Conservation (phyloP, 2,329 filamentous ascomycete genomes). For the Colletotrichum sp. region DNA sequence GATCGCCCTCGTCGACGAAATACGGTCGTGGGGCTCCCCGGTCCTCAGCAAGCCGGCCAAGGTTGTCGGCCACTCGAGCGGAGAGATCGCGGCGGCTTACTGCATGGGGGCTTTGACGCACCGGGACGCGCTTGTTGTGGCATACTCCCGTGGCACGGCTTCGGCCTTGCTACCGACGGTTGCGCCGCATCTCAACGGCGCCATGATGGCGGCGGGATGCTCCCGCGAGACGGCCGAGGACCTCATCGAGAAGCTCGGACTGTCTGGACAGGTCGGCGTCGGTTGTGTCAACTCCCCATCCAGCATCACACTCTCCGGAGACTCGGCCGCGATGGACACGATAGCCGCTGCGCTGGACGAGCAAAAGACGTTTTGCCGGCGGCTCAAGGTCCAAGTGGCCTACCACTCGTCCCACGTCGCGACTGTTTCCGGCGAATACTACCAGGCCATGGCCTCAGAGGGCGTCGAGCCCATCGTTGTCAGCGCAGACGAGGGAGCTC, state of each 20-base stretch:
- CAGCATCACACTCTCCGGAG: slow-evolving; percentile 26
- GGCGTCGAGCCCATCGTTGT: not conserved
- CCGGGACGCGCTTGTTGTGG: not conserved
- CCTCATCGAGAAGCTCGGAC: not conserved
- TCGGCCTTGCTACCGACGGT: not conserved
- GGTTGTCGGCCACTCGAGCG: slow-evolving; percentile 41
- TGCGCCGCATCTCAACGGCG: not conserved
- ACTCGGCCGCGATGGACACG: slow-evolving; percentile 11
- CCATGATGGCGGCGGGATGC: slow-evolving; percentile 5
- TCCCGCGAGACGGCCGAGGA: not conserved
- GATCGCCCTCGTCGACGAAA: slow-evolving; percentile 41
- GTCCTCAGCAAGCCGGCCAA: slow-evolving; percentile 29
- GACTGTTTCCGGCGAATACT: not conserved
- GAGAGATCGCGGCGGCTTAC: slow-evolving; percentile 44
- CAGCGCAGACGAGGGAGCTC: not conserved
- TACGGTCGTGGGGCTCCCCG: slow-evolving; percentile 30
- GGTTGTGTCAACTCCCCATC: slow-evolving; percentile 28
- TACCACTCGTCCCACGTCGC: slow-evolving; percentile 28
- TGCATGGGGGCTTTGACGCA: not conserved
- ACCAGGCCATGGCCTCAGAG: not conserved
- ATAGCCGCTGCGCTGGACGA: slow-evolving; percentile 33
- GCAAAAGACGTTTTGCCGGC: slow-evolving; percentile 37
- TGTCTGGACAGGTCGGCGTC: not conserved
- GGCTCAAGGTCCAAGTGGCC: slow-evolving; percentile 23
- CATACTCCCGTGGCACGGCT: not conserved